Evolutionary conservation across 1,284 basidiomycete genomes (phyloP), one percentile per base, ranked within the genome.

Genomic region (Golubevia pallescens): DNA sequence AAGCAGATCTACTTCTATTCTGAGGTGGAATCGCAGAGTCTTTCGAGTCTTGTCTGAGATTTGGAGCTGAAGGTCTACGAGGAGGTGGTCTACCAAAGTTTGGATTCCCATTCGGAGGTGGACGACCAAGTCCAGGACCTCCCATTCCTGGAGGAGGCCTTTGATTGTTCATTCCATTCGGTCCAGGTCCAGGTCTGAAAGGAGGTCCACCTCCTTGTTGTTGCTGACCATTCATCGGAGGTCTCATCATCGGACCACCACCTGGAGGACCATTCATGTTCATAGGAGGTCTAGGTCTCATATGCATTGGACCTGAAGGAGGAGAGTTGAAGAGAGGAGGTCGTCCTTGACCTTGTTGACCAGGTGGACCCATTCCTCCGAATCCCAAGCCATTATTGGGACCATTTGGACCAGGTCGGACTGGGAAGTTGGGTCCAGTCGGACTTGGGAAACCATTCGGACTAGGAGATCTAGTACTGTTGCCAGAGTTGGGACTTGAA

Each of bases 21-120:
- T 63, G 67, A 28, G 60, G 61, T 7, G 67, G 68, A 28, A 28
- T 28, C 28, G 28, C 28, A 19, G 70, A 74, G 16, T 60, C 60
- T 42, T 68, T 61, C 14, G 68, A 70, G 13, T 64, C 69, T 56
- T 73, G 65, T 3, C 75, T 71, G 38, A 79, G 70, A 34, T 79
- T 77, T 24, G 77, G 77, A 10, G 75, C 77, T 10, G 77, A 79
- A 14, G 77, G 77, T 3, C 65, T 60, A 10, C 71, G 57, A 48
- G 42, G 42, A 13, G 42, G 42, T 13, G 42, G 42, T 48, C 42
- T 48, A 13, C 10, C 42, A 16, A 48, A 48, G 42, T 48, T 48
- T 16, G 8, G 42, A 16, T 13, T 16, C 16, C 42, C 42, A 16
- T 48, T 48, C 42, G 42, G 42, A 13, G 13, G 42, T 28, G 28